A percentile compares a stretch with the other conserved stretches of the same genome.
Evolutionary conservation across 768 basidiomycete genomes (phyloP).

Genomic region (Leccinum incarnatum): DNA sequence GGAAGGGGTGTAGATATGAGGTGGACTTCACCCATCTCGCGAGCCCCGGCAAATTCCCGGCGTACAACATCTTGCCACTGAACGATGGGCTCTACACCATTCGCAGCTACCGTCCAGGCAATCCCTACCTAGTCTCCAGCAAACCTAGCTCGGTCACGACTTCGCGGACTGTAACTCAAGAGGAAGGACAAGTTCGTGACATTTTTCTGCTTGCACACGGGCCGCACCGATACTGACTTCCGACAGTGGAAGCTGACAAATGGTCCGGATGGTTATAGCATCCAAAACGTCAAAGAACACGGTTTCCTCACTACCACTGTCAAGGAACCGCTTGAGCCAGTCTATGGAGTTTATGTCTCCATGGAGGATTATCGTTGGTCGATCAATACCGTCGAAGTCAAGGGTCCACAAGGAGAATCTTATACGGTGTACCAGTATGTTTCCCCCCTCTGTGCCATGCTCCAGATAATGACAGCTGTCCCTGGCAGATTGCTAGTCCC

Average conservation of each 20-base stretch:
- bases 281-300: background rate
- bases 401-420: background rate
- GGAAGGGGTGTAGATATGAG: background rate
- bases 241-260: slow-evolving; percentile 1
- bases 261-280: background rate
- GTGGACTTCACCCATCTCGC: background rate
- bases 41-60: background rate
- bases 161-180: background rate
- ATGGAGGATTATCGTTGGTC: background rate
- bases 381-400: background rate
- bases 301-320: background rate
- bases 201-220: background rate
- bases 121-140: background rate
- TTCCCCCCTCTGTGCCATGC: background rate
- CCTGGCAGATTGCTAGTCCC: background rate
- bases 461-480: background rate
- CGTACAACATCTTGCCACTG: background rate
- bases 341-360: background rate
- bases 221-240: background rate
- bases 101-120: background rate
- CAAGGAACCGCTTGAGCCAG: background rate
- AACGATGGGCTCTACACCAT: background rate
- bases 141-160: background rate
- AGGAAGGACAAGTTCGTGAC: background rate
- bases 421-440: background rate